Evolutionary conservation across 208 protist genomes (phyloP), one percentile per base, ranked within the genome.

Genomic region (Crithidia bombi): DNA sequence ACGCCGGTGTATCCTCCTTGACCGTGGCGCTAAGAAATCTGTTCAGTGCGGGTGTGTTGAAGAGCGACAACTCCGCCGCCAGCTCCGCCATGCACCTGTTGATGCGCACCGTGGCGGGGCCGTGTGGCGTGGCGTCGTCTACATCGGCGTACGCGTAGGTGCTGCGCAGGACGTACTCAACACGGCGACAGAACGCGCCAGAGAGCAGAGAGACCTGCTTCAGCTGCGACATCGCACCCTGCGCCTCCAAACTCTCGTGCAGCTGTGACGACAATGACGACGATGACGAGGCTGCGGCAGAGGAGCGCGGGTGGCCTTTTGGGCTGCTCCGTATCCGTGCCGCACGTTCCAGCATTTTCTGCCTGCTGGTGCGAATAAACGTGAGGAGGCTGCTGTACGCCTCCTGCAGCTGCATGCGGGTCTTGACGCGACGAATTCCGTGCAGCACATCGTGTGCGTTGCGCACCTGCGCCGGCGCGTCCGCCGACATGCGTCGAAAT

Each of bases 121-220:
- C 59, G 23, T 65, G 52, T 47, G 57, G 41, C 6, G 25, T 43
- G 15, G 69, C 23, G 11, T 73, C 70, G 44, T 76, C 70, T 1
- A 76, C 70, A 17, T 76, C 70, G 2, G 70, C 70, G 47, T 70
- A 76, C 21, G 55, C 38, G 70, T 76, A 76, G 4, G 70, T 76
- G 38, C 52, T 69, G 49, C 55, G 56, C 12, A 79, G 41, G 0
- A 86, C 68, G 47, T 77, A 47, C 65, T 79, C 72, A 11, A 76
- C 75, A 0, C 81, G 75, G 26, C 81, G 75, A 36, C 81, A 81
- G 25, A 82, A 75, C 26, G 81, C 81, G n/a, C 73, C 75, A 11
- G 68, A 69, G 19, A 86, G 65, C 15, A 82, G 62, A 14, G 78
- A 83, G 7, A 73, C 46, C 36, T 76, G 70, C 64, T 65, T 69